Evolutionary conservation across 352 stramenopile genomes (phyloP).

Genomic region (Thalassiosira pacifica): DNA sequence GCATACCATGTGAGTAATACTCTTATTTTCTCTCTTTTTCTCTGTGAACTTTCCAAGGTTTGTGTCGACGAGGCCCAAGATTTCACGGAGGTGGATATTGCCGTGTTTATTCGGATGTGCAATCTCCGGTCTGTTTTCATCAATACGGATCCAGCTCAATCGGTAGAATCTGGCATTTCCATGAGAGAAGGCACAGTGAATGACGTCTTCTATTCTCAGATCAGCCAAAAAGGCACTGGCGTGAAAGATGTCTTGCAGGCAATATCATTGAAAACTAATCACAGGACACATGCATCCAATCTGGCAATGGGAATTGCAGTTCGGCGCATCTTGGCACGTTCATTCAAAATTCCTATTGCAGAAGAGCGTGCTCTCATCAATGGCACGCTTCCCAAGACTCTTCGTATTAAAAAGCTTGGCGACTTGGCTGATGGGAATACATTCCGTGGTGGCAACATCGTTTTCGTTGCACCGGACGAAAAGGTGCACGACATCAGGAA

Average conservation of each 20-base stretch:
- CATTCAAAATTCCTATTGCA: slow-evolving; percentile 7
- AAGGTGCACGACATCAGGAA: slow-evolving; percentile 29
- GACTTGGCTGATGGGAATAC: slow-evolving; percentile 15
- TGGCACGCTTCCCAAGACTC: slow-evolving; percentile 1
- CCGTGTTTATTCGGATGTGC: slow-evolving; percentile 36
- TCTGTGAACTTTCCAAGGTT: no score
- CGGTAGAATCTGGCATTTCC: slow-evolving; percentile 45
- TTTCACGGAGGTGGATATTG: slow-evolving; percentile 41
- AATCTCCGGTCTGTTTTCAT: slow-evolving; percentile 37
- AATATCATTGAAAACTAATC: slow-evolving; percentile 37
- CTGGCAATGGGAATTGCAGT: slow-evolving; percentile 25
- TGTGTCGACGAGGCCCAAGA: slow-evolving; percentile 43
- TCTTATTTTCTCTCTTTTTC: no score
- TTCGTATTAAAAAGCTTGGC: slow-evolving; percentile 7
- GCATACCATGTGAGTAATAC: no score
- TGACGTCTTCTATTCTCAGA: slow-evolving; percentile 34
- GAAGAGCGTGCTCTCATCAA: slow-evolving; percentile 21
- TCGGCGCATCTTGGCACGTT: slow-evolving; percentile 23
- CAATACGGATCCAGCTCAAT: slow-evolving; percentile 39
- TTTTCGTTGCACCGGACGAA: slow-evolving; percentile 45
- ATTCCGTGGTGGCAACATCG: slow-evolving; percentile 28
- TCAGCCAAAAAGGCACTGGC: slow-evolving; percentile 1
- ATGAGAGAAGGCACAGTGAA: slow-evolving; percentile 41
- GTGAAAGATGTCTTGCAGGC: slow-evolving; percentile 49
- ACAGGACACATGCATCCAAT: slow-evolving; percentile 48